Evolutionary conservation across 2,329 filamentous ascomycete genomes (phyloP), one percentile per base, ranked within the genome.

Genomic region (Xylariaceae sp.): DNA sequence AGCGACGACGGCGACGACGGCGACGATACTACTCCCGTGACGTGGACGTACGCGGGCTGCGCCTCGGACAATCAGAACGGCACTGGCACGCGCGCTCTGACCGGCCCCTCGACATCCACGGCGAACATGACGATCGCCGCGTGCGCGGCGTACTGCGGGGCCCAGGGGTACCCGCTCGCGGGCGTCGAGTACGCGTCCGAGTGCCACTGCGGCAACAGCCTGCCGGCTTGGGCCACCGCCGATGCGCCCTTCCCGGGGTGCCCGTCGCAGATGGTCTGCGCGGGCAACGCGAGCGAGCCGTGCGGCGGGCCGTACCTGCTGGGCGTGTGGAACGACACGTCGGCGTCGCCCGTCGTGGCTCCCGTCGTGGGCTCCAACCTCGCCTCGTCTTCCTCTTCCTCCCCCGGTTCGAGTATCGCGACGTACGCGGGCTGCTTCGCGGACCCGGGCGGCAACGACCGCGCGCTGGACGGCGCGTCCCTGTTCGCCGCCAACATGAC

Each of bases 31-130:
- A 28, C 13, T 19, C 24, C 28, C 19, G 21, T 15, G 24, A 39
- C 11, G 1, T 75, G 68, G 60, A 52, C 51, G 8, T 75, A 72
- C 46, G 43, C 60, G n/a, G 70, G 70, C 23, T 75, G 71, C 45
- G 68, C 63, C n/a, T 18, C 24, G 3, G 54, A 57, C 24, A 36
- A 15, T 12, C 21, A 23, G 21, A 17, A 29, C 27, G 27, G 15
- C 14, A 31, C 33, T 9, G 33, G 18, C n/a, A 12, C 29, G 5
- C 40, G 38, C 26, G 27, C 22, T 17, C 19, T 37, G 32, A 32
- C 9, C 16, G 40, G 22, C 19, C 34, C 5, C 31, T 34, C 15
- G 21, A 22, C 9, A 30, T 27, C 19, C 19, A 25, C 22, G 9
- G 13, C 12, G 5, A 29, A 32, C 26, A 45, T 46, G 45, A 46